Evolutionary conservation across 257 asterid genomes (phyloP), one percentile per base, ranked within the genome.

Genomic region (Solanum appendiculatum): DNA sequence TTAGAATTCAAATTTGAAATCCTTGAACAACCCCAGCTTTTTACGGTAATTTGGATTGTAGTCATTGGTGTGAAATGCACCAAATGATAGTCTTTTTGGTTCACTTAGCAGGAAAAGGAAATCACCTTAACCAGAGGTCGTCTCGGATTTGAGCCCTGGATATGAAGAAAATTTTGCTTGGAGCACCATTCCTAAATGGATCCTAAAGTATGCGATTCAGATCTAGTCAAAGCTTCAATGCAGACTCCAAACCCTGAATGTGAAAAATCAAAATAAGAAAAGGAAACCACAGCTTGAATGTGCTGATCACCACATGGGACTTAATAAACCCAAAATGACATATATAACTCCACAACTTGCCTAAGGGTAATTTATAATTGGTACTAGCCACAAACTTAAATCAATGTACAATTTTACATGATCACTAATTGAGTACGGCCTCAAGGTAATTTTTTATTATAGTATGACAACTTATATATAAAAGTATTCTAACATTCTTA

Each of bases 161-260:
- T 54, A 54, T 51, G n/a, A 1, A 54, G 10, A 54, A 54, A 18
- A 18, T 18, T 39, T 54, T 18, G 4, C 6, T 54, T 0, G 1
- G 6, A 1, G 0, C 10, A 10, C 18, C n/a, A 51, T 4, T 0
- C 1, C 0, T 0, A 0, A 51, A 51, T 18, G 0, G 6, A 0
- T 3, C 9, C 4, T 16, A 16, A 2, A 16, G 16, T 51, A 5
- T 2, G 60, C 6, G n/a, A 51, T 51, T 7, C 0, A 51, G 9
- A 51, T 18, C 18, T 51, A 51, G 0, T 51, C 1, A 0, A 0
- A 1, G 6, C 3, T 51, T 51, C 1, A 51, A 51, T 0, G 4
- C 1, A 0, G 18, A 51, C 23, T 18, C 1, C n/a, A 18, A 51
- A 51, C 1, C 6, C 4, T 9, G 10, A 51, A n/a, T n/a, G n/a